These are phyloP conservation scores for Astraeus odoratus DNA, from an alignment of 768 basidiomycete genomes.

Conservation along the genomic window DNA sequence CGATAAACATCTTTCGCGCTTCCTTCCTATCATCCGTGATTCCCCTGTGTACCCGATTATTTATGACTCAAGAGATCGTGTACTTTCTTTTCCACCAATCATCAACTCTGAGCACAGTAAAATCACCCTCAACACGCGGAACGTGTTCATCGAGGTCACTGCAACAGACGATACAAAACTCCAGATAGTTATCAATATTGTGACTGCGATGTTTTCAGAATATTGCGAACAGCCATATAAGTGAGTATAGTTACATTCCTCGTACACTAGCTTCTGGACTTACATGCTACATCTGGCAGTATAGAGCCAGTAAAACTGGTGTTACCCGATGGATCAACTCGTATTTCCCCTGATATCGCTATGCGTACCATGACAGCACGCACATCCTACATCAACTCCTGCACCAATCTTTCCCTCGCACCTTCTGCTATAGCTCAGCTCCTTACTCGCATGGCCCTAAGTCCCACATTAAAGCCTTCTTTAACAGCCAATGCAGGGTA, in stretches of 20 bases:
- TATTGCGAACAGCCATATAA: conserved; percentile 89
- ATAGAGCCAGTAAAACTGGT: conserved; percentile 90
- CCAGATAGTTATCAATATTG: conserved; percentile 90
- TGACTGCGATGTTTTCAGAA: conserved; percentile 97
- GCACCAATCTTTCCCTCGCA: conserved; percentile 76
- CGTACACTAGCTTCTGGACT: background rate
- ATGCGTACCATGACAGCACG: conserved; percentile 66
- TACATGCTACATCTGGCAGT: conserved; percentile 32
- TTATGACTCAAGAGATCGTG: conserved; percentile 82
- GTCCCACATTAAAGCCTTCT: conserved; percentile 43
- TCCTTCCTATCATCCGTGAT: conserved; percentile 89
- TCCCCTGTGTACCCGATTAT: conserved; percentile 97
- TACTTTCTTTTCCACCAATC: conserved; percentile 96
- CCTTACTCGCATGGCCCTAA: conserved; percentile 79
- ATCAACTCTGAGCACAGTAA: conserved; percentile 98
- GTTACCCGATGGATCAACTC: conserved; percentile 66
- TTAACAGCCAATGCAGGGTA: conserved; percentile 24
- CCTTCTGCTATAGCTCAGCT: conserved; percentile 61
- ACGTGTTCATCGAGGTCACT: conserved; percentile 95
- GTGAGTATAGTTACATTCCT: conserved; percentile 42
- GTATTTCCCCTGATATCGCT: conserved; percentile 77
- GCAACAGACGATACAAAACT: conserved; percentile 97
- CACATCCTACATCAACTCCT: conserved; percentile 91
- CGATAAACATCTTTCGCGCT: conserved; percentile 86
- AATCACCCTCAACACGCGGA: conserved; percentile 87